Conservation (phyloP, 306 rosid genomes). For the Boehmeria nivea region DNA sequence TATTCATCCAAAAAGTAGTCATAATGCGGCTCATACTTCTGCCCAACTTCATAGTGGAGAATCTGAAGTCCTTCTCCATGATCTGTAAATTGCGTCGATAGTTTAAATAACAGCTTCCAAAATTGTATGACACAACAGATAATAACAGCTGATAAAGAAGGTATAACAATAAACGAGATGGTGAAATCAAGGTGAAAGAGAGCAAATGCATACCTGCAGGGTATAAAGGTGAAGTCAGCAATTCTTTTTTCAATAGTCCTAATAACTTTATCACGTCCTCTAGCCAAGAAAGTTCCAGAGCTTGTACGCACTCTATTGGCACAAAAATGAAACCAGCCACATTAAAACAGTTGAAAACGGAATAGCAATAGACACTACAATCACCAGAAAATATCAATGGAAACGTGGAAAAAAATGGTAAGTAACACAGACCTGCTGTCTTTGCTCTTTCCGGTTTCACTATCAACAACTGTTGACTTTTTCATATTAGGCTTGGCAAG, state of each 20-base stretch:
- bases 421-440: conserved; percentile 78
- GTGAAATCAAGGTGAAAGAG: neutral
- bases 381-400: conserved; percentile 18
- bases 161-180: too few relatives aligned
- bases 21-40: conserved; percentile 94
- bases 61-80: conserved; percentile 98
- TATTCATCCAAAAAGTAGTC: conserved; percentile 88
- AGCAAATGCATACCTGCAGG: conserved; percentile 54
- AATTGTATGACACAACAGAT: too few relatives aligned
- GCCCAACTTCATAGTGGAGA: conserved; percentile 98
- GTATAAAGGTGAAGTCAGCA: conserved; percentile 84
- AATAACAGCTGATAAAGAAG: neutral
- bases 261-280: conserved; percentile 85
- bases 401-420: conserved; percentile 7
- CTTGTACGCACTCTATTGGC: conserved; percentile 83
- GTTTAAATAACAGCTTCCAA: too few relatives aligned
- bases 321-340: neutral
- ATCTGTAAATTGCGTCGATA: conserved; percentile 43
- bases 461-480: conserved; percentile 83
- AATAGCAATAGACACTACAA: conserved; percentile 10
- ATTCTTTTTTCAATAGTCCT: conserved; percentile 76
- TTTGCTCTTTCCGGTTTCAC: conserved; percentile 87
- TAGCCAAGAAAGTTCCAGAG: conserved; percentile 82
- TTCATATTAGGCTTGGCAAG: conserved; percentile 82
- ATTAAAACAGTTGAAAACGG: neutral